A percentile compares a stretch with the other conserved stretches of the same genome.
Conservation (phyloP, 2,329 filamentous ascomycete species). For the Cryphonectria naterciae region DNA sequence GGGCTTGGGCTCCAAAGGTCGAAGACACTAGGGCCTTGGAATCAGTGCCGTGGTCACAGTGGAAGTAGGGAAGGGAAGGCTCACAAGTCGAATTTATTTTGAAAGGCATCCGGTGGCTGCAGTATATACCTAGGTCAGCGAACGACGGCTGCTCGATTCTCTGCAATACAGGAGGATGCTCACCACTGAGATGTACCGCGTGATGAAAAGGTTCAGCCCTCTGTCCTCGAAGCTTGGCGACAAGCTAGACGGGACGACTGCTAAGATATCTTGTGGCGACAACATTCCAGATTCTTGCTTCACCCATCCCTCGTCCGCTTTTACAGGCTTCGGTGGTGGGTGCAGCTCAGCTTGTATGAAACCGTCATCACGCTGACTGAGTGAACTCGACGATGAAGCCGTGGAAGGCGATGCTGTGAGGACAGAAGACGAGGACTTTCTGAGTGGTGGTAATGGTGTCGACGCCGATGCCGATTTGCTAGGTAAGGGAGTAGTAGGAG, state of each 20-base stretch:
- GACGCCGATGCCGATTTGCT: slow-evolving; percentile 10
- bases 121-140: not conserved
- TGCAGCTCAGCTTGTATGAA: slow-evolving; percentile 11
- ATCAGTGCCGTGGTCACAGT: not conserved
- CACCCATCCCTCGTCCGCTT: not conserved
- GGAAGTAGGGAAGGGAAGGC: not conserved
- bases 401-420: not conserved
- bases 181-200: slow-evolving; percentile 24
- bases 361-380: slow-evolving; percentile 1
- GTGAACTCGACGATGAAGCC: slow-evolving; percentile 9
- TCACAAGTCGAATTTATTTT: slow-evolving; percentile 56
- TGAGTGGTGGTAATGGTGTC: slow-evolving; percentile 28
- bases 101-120: slow-evolving; percentile 43
- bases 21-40: slow-evolving; percentile 40
- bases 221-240: slow-evolving; percentile 25
- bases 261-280: slow-evolving; percentile 3
- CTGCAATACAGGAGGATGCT: not conserved
- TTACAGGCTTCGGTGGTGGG: slow-evolving; percentile 12
- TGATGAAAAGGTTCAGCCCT: slow-evolving; percentile 24
- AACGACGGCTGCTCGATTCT: not conserved
- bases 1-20: slow-evolving; percentile 55
- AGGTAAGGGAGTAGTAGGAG: slow-evolving; percentile 12
- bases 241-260: slow-evolving; percentile 13
- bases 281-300: slow-evolving; percentile 1
- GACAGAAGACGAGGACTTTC: not conserved